Evolutionary conservation across 2,329 filamentous ascomycete species (phyloP).

Genomic region (Penicillium sp.): DNA sequence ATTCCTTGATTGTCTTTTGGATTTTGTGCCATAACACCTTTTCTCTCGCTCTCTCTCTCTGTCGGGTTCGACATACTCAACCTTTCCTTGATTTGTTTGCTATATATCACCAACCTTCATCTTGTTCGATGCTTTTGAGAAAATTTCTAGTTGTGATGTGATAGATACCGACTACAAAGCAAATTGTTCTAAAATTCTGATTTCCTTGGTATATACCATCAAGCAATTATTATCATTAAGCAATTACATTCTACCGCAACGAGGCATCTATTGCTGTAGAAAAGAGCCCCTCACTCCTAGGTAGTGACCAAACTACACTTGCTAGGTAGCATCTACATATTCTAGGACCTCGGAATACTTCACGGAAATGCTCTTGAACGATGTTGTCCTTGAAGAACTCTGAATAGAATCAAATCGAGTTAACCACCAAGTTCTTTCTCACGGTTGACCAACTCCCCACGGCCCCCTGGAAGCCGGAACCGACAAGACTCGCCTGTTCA

Average conservation of each 20-base stretch:
- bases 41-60: constrained; percentile 1
- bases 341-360: too few relatives aligned
- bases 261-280: background rate
- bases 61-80: constrained; percentile 8
- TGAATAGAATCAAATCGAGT: background rate
- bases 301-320: background rate
- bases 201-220: background rate
- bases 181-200: background rate
- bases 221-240: background rate
- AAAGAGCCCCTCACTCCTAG: background rate
- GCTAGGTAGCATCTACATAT: background rate
- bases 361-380: background rate
- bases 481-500: background rate
- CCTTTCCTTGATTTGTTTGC: constrained; percentile 5
- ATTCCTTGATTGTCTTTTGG: constrained; percentile 4
- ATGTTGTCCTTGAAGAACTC: background rate
- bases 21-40: constrained; percentile 5
- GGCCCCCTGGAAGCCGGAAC: background rate
- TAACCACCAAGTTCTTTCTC: background rate
- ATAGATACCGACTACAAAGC: background rate
- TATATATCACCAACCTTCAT: constrained; percentile 1
- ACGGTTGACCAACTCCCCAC: constrained; percentile 1
- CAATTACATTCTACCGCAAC: background rate
- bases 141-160: constrained; percentile 1
- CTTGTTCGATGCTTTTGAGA: constrained; percentile 2